phyloP scores from a whole-genome alignment of 2,329 filamentous ascomycete species.

The Microsporum audouinii region DNA sequence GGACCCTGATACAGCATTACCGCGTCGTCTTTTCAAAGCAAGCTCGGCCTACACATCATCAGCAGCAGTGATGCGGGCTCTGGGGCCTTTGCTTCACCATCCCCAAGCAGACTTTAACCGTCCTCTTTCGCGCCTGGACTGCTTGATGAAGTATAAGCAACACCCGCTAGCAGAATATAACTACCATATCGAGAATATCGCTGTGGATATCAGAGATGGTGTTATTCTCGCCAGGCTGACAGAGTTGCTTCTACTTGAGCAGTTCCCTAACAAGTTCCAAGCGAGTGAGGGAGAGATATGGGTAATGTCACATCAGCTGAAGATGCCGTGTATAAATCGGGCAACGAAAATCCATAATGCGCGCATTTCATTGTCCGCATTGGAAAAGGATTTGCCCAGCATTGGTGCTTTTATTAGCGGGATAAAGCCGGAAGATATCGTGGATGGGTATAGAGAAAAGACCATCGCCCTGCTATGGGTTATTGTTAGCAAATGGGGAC shows the following conservation, averaged over 20 bases:
- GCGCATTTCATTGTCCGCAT: conserved; percentile 44
- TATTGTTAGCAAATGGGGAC: conserved; percentile 46
- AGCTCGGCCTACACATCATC: conserved; percentile 48
- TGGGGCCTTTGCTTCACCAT: conserved; percentile 45
- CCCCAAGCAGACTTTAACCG: conserved; percentile 48
- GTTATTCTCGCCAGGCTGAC: conserved; percentile 49
- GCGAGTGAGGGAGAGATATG: conserved; percentile 27
- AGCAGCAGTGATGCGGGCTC: conserved; percentile 39
- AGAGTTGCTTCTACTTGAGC: conserved; percentile 44
- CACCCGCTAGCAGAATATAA: conserved; percentile 48
- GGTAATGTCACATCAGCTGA: conserved; percentile 47
- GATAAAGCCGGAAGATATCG: conserved; percentile 47
- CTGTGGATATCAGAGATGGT: conserved; percentile 51
- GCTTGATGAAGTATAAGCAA: conserved; percentile 44
- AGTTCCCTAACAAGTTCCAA: conserved; percentile 22
- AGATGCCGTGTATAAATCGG: conserved; percentile 45
- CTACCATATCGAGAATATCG: conserved; percentile 49
- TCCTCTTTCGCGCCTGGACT: conserved; percentile 46
- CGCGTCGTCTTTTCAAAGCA: conserved; percentile 40
- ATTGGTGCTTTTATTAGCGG: conserved; percentile 32
- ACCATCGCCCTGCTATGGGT: conserved; percentile 51
- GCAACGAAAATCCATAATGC: conserved; percentile 50
- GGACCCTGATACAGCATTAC: conserved; percentile 22
- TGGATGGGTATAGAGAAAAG: conserved; percentile 54
- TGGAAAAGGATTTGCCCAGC: conserved; percentile 33